A percentile compares a stretch with the other conserved stretches of the same genome.
These are phyloP conservation scores for Pythium volutum DNA, from an alignment of 352 stramenopile species.

Conservation along the genomic window DNA sequence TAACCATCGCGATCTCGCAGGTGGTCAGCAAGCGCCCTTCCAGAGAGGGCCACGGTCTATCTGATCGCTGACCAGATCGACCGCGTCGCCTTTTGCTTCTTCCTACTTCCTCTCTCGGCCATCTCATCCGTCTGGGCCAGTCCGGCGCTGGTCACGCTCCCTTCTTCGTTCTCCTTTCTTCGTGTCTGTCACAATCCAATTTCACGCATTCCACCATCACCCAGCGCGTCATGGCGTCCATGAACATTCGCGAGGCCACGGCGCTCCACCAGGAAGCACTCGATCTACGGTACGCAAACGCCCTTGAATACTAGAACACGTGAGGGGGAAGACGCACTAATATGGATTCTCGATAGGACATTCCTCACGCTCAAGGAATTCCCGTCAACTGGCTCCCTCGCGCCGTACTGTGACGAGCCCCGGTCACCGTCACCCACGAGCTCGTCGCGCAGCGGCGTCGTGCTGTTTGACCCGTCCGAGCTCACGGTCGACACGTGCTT, in stretches of 20 bases:
- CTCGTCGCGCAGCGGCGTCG: conserved; percentile 16
- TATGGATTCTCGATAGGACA: background rate
- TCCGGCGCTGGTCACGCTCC: background rate
- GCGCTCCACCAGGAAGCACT: conserved; percentile 24
- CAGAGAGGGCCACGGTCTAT: background rate
- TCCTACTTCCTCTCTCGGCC: too few relatives aligned
- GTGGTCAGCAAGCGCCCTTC: conserved; percentile 3
- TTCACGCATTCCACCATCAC: background rate
- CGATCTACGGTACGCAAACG: conserved; percentile 16
- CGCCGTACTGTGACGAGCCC: conserved; percentile 6
- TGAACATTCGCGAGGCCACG: conserved; percentile 17
- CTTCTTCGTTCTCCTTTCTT: background rate
- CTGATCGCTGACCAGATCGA: background rate
- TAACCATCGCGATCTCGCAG: background rate
- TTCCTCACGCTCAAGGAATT: conserved; percentile 10
- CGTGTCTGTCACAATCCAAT: background rate
- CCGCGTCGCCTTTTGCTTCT: background rate
- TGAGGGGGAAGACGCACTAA: background rate
- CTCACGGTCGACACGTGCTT: background rate
- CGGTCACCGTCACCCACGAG: conserved; percentile 18
- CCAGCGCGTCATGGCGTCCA: conserved; percentile 9
- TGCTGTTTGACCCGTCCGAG: conserved; percentile 22
- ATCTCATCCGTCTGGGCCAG: too few relatives aligned
- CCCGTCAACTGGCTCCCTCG: too few relatives aligned
- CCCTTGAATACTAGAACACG: background rate